Percentiles rank a stretch among this genome's conserved stretches.
Evolutionary conservation across 257 asterid genomes (phyloP).

Genomic region (Leptodermis oblonga): DNA sequence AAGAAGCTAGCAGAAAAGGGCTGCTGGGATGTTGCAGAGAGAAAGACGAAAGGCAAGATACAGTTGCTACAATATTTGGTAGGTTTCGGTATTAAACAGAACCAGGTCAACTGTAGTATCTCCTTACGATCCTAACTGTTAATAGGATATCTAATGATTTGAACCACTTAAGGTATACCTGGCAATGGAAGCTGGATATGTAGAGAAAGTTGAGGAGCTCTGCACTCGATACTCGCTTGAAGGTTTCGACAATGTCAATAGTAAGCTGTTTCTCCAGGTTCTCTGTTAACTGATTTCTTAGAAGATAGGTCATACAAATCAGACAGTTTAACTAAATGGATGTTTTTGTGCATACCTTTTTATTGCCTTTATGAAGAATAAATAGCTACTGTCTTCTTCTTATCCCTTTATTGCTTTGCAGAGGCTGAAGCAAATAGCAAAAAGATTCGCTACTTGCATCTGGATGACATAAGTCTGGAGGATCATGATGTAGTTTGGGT

Average conservation of each 20-base stretch:
- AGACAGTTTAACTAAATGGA: neutral
- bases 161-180: slow-evolving; percentile 62
- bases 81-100: slow-evolving; percentile 21
- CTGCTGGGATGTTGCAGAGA: slow-evolving; percentile 92
- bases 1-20: slow-evolving; percentile 96
- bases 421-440: slow-evolving; percentile 44
- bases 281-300: neutral
- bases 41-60: slow-evolving; percentile 56
- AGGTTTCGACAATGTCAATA: slow-evolving; percentile 62
- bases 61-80: slow-evolving; percentile 86
- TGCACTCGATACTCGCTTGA: slow-evolving; percentile 68
- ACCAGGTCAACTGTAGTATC: neutral
- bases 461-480: slow-evolving; percentile 60
- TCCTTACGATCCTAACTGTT: neutral
- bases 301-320: neutral
- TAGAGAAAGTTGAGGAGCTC: slow-evolving; percentile 91
- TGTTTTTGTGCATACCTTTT: neutral
- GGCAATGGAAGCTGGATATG: slow-evolving; percentile 97
- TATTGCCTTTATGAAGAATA: neutral
- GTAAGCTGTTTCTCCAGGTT: slow-evolving; percentile 36
- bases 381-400: neutral
- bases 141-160: slow-evolving; percentile 1
- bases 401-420: slow-evolving; percentile 26
- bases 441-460: slow-evolving; percentile 55
- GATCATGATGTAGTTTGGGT: slow-evolving; percentile 89